Conservation (phyloP, 306 rosid species). For the Potentilla sterilis region DNA sequence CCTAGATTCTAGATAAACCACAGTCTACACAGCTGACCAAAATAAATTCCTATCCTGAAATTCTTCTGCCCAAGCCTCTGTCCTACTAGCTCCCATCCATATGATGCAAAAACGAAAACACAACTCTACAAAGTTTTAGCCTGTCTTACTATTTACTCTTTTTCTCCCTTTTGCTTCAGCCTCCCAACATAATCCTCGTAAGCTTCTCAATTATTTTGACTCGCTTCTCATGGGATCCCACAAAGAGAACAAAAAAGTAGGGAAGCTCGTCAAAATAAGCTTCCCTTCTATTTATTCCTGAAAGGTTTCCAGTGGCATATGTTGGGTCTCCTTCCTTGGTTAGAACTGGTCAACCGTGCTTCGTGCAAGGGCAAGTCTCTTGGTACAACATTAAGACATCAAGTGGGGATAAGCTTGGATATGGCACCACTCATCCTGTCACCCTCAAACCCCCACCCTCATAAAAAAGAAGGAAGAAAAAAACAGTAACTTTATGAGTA, state of each 20-base stretch:
- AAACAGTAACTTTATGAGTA: no score
- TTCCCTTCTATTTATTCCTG: no score
- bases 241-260: background rate
- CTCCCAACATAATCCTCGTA: background rate
- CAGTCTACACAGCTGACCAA: background rate
- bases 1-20: background rate
- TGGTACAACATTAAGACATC: no score
- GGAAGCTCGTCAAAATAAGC: no score
- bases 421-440: no score
- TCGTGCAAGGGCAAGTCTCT: no score
- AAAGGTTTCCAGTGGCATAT: no score
- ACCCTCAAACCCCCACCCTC: no score
- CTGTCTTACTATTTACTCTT: background rate
- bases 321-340: no score
- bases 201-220: background rate
- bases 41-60: no score
- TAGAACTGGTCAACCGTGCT: no score
- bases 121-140: background rate
- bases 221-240: background rate
- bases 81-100: background rate
- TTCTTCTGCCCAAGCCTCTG: background rate
- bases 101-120: background rate
- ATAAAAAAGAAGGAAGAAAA: background rate
- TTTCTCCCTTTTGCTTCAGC: background rate
- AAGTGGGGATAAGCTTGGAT: no score